Evolutionary conservation across 2,329 filamentous ascomycete species (phyloP), one percentile per base, ranked within the genome.

Genomic region (Cryphonectria naterciae): DNA sequence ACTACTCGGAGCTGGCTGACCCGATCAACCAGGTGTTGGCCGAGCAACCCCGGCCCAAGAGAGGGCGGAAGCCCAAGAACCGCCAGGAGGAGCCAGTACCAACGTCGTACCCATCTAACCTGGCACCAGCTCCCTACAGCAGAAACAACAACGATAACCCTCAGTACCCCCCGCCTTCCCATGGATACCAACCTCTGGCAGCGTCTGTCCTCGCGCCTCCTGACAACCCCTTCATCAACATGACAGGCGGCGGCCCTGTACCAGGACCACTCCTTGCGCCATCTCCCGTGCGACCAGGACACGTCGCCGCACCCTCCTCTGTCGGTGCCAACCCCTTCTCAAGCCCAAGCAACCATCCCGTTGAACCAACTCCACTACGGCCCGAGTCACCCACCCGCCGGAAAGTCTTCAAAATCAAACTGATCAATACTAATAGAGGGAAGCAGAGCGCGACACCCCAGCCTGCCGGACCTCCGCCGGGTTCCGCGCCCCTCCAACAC

Each of bases 1-100:
- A 85, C 65, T 88, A 86, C 80, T 81, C 83, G 1, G 83, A 86
- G 5, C 82, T 86, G 60, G 82, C 84, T 11, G 83, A 84, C 61
- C 84, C 80, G 1, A 80, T 79, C 19, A 82, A 82, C 22, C 79
- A 78, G 17, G 72, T 77, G 5, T 80, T 81, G 46, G 78, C 78
- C 0, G 77, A 78, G 74, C 75, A 78, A 74, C 75, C 72, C 37
- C 82, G 81, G 28, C 76, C 80, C 0, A 82, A 81, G 77, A 65
- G 70, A n/a, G 74, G 63, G 6, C 71, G 73, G 4, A 67, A 63
- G 39, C 61, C 67, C 60, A 75, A 77, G 68, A 71, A 67, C 32
- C 67, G 69, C 11, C 71, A 70, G 43, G 69, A 68, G 13, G 56
- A 54, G 37, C 56, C 56, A 15, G 68, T 68, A 58, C 71, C 71